A percentile compares a stretch with the other conserved stretches of the same genome.
These are phyloP conservation scores for Neotropicomus parvogracilis DNA, from an alignment of 1,284 basidiomycete genomes.

Conservation along the genomic window DNA sequence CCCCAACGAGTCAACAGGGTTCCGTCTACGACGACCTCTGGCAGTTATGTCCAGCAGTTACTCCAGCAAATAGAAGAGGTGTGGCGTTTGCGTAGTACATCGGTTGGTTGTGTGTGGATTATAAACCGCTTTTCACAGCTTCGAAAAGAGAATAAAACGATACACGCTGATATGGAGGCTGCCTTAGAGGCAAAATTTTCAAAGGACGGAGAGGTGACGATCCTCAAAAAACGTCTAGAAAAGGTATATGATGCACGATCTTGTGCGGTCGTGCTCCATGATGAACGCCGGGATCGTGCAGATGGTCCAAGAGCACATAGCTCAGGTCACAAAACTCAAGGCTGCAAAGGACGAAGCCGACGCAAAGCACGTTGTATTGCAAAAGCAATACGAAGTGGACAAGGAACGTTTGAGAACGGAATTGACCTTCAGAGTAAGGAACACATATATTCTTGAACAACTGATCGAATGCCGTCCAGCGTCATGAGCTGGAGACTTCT, in stretches of 20 bases:
- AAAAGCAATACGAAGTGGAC: constrained; percentile 61
- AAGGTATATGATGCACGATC: constrained; percentile 20
- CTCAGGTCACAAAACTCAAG: constrained; percentile 55
- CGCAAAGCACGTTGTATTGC: constrained; percentile 47
- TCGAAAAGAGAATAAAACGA: constrained; percentile 43
- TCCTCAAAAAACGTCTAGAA: constrained; percentile 32
- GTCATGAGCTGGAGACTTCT: constrained; percentile 66
- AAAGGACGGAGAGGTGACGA: constrained; percentile 34
- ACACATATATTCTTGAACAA: constrained; percentile 3
- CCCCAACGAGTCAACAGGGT: constrained; percentile 11
- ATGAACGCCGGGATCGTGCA: constrained; percentile 25
- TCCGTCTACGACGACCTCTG: constrained; percentile 3
- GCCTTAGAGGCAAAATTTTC: constrained; percentile 26
- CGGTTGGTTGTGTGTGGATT: constrained; percentile 6
- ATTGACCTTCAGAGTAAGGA: constrained; percentile 60
- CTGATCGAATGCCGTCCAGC: constrained; percentile 38
- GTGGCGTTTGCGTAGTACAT: constrained; percentile 16
- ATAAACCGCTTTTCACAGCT: constrained; percentile 39
- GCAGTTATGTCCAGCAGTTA: constrained; percentile 27
- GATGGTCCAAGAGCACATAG: constrained; percentile 56
- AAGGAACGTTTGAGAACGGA: constrained; percentile 68
- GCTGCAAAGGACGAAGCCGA: constrained; percentile 59
- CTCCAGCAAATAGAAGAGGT: constrained; percentile 50
- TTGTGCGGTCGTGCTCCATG: background rate
- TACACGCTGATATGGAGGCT: constrained; percentile 26